A percentile compares a stretch with the other conserved stretches of the same genome.
Evolutionary conservation across 371 early-diverging fungal species (phyloP).

Genomic region (Funneliformis caledonium): DNA sequence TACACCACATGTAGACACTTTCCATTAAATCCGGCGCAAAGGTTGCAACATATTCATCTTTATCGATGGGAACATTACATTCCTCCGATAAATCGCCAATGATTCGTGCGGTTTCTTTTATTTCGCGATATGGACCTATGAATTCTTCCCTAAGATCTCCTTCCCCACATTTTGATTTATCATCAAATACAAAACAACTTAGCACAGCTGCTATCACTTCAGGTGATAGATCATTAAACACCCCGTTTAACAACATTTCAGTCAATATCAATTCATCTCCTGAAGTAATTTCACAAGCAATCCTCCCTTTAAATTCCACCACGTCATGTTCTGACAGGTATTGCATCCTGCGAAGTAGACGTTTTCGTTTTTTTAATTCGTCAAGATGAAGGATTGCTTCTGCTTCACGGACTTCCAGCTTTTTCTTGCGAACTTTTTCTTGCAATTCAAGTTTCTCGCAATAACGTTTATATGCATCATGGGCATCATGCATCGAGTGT

Average conservation of each 20-base stretch:
- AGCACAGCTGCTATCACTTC: slow-evolving; percentile 92
- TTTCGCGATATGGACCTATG: slow-evolving; percentile 72
- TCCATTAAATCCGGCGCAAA: slow-evolving; percentile 97
- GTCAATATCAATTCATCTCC: slow-evolving; percentile 98
- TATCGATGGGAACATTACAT: slow-evolving; percentile 79
- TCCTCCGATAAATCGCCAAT: slow-evolving; percentile 89
- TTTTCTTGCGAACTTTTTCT: slow-evolving; percentile 46
- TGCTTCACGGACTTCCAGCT: slow-evolving; percentile 73
- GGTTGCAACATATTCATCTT: slow-evolving; percentile 78
- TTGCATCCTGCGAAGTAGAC: slow-evolving; percentile 90
- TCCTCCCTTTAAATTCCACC: slow-evolving; percentile 96
- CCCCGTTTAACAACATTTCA: slow-evolving; percentile 99
- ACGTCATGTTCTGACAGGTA: slow-evolving; percentile 84
- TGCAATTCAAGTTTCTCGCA: neutral
- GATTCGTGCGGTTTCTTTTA: slow-evolving; percentile 89
- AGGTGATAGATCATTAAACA: slow-evolving; percentile 91
- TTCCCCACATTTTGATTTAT: slow-evolving; percentile 59
- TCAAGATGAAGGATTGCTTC: slow-evolving; percentile 88
- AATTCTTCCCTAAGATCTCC: slow-evolving; percentile 74
- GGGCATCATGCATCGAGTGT: slow-evolving; percentile 61
- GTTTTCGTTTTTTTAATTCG: slow-evolving; percentile 88
- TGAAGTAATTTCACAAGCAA: slow-evolving; percentile 98
- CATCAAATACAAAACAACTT: slow-evolving; percentile 95
- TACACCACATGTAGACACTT: slow-evolving; percentile 96
- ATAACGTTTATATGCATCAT: slow-evolving; percentile 68